phyloP scores from a whole-genome alignment of 106 monocot genomes.

The Agapanthus africanus region DNA sequence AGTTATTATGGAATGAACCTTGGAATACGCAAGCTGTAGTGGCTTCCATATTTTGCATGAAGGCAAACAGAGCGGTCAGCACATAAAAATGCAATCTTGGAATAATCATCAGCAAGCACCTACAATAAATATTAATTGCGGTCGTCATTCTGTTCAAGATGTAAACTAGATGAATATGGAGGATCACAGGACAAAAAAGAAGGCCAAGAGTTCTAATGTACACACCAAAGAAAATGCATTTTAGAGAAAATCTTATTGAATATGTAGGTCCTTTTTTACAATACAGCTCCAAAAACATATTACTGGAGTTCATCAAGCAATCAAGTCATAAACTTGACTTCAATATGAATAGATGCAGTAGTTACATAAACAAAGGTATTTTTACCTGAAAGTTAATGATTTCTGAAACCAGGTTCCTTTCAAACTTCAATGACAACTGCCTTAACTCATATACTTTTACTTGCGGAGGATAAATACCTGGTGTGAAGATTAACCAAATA shows the following conservation, averaged over 20 bases:
- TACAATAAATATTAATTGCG: constrained; percentile 13
- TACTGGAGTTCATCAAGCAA: too few relatives aligned
- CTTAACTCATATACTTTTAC: constrained; percentile 82
- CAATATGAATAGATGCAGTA: neutral
- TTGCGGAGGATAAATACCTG: constrained; percentile 98
- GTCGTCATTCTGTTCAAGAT: neutral
- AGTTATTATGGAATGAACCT: constrained; percentile 24
- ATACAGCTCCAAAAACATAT: too few relatives aligned
- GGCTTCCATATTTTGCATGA: constrained; percentile 80
- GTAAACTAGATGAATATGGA: neutral
- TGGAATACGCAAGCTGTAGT: constrained; percentile 71
- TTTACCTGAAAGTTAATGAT: constrained; percentile 89
- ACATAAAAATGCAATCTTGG: constrained; percentile 74
- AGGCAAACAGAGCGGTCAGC: constrained; percentile 65
- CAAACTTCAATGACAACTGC: constrained; percentile 85
- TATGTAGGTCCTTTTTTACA: too few relatives aligned
- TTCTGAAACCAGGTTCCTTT: constrained; percentile 90
- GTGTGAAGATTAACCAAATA: neutral
- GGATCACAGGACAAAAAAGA: neutral
- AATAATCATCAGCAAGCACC: constrained; percentile 69
- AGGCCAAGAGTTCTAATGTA: neutral
- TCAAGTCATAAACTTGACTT: neutral
- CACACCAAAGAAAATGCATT: neutral
- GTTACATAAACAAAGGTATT: too few relatives aligned
- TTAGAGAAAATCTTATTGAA: neutral